Percentiles rank a stretch among this genome's conserved stretches.
phyloP scores from a whole-genome alignment of 441 rosid genomes.

The Viola pubescens region DNA sequence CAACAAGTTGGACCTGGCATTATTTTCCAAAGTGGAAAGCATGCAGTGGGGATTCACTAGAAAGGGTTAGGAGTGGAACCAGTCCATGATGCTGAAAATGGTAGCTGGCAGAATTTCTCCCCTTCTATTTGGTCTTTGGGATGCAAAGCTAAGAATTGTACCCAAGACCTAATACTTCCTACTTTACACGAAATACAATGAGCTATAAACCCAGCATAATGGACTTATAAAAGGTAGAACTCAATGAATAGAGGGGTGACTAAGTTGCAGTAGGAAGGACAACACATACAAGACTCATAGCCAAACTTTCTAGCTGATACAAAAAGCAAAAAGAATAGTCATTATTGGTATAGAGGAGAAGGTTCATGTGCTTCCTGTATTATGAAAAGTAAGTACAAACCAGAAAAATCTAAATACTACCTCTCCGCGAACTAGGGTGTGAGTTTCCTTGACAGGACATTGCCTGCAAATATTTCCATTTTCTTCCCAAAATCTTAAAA shows the following conservation, averaged over 20 bases:
- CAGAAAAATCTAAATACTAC: slow-evolving; percentile 20
- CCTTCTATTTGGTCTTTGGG: too few species aligned
- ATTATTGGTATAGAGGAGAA: not conserved
- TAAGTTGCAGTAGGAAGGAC: not conserved
- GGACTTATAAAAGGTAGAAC: not conserved
- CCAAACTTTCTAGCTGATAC: not conserved
- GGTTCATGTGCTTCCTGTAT: not conserved
- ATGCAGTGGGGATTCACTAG: too few species aligned
- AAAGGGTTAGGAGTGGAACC: too few species aligned
- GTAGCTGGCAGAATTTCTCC: too few species aligned
- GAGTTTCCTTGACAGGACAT: slow-evolving; percentile 79
- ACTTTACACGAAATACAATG: too few species aligned
- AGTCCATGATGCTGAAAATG: too few species aligned
- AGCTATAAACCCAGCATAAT: too few species aligned
- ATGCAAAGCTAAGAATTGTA: too few species aligned
- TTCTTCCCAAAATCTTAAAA: slow-evolving; percentile 56
- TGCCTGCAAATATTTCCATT: slow-evolving; percentile 80
- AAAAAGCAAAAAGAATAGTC: not conserved
- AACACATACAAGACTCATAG: not conserved
- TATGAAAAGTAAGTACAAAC: not conserved
- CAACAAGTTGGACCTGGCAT: slow-evolving; percentile 3
- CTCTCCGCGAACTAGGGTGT: slow-evolving; percentile 71
- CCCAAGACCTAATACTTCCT: too few species aligned
- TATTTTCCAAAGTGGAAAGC: not conserved
- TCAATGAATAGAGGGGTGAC: not conserved